Evolutionary conservation across 2,329 filamentous ascomycete genomes (phyloP), one percentile per base, ranked within the genome.

Genomic region (Aspergillus amoenus): DNA sequence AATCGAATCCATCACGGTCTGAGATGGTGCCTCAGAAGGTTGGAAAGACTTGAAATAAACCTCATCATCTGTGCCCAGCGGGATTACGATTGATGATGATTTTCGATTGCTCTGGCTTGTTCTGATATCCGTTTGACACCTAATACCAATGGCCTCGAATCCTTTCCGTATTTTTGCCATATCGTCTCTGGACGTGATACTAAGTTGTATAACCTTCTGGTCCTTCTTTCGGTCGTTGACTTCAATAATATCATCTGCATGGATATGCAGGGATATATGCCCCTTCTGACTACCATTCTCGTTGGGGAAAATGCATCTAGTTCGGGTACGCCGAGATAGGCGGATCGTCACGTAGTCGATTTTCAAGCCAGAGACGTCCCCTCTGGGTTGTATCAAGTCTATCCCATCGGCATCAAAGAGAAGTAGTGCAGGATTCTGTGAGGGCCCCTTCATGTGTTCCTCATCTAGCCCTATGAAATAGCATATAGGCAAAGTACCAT

Each of bases 71-170:
- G 42, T 54, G 49, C 64, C 63, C 39, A 66, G 34, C 2, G 55
- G 27, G 39, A 66, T 49, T 17, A 64, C 6, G 2, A 60, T 41
- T 2, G 57, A 62, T 11, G 64, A 66, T 37, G 56, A 48, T 17
- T 52, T 61, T 44, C 57, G 55, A 32, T 18, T 18, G 4, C 13
- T 13, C 41, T 21, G 32, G 11, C 39, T 45, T 12, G 30, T 22
- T 15, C 39, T 55, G 30, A 40, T n/a, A 27, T n/a, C 41, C 24
- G 24, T 52, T 24, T 42, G 18, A 18, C 40, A 54, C 8, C 22
- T 18, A 17, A 57, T 41, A 7, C 45, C 37, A 15, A 32, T 30
- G 11, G n/a, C 30, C 12, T 57, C 32, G 6, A 65, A 51, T 9
- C 24, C 21, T 21, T 30, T 57, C 17, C 32, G 37, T 5, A 66